Conservation (phyloP, 108 stramenopile species). For the Licmophora abbreviata region DNA sequence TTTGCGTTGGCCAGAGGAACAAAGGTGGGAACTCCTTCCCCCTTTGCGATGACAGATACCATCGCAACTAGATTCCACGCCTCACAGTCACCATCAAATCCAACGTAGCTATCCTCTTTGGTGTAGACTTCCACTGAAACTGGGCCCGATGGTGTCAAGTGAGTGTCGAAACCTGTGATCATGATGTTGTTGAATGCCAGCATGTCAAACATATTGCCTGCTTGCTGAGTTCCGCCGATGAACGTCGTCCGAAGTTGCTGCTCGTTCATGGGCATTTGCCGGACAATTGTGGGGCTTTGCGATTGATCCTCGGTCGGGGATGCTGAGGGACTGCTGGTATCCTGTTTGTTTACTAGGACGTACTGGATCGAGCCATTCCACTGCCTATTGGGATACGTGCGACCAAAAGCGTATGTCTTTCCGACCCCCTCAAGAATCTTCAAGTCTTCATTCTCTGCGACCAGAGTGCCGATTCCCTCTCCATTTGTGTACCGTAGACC, state of each 20-base stretch:
- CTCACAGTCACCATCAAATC: not conserved
- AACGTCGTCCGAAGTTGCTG: not conserved
- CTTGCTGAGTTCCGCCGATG: not conserved
- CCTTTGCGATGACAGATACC: not conserved
- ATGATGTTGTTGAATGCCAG: not conserved
- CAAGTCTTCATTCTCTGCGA: not conserved
- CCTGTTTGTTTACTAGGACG: too few species aligned
- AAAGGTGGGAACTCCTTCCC: not conserved
- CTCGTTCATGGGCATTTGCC: not conserved
- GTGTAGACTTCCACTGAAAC: slow-evolving; percentile 2
- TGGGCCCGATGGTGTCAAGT: not conserved
- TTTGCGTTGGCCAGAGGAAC: too few species aligned
- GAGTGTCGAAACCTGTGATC: not conserved
- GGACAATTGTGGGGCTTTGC: too few species aligned
- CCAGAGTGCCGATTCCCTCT: not conserved
- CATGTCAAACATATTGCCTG: not conserved
- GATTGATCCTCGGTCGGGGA: too few species aligned
- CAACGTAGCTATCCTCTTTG: not conserved
- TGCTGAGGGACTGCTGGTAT: too few species aligned
- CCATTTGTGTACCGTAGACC: not conserved
- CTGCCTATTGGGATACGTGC: not conserved
- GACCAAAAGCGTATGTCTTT: not conserved
- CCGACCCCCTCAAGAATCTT: not conserved
- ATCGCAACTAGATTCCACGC: not conserved
- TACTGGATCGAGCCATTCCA: not conserved